A percentile compares a stretch with the other conserved stretches of the same genome.
phyloP scores from a whole-genome alignment of 2,329 filamentous ascomycete species.

The Verticillium dahliae region DNA sequence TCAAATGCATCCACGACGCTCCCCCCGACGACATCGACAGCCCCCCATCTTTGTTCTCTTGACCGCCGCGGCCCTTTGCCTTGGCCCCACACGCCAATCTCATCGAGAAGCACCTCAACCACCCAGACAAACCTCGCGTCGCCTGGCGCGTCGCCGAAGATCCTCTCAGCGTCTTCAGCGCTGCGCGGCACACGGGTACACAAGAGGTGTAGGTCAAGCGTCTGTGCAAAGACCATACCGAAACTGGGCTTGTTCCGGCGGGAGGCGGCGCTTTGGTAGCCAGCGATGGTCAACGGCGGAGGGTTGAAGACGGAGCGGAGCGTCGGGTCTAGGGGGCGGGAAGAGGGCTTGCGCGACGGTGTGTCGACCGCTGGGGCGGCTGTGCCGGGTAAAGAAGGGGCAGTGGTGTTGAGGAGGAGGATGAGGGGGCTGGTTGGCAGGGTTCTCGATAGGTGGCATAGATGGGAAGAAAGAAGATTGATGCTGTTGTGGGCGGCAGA shows the following conservation, averaged over 20 bases:
- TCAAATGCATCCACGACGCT: constrained; percentile 32
- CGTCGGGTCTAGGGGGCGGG: constrained; percentile 29
- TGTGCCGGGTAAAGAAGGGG: constrained; percentile 9
- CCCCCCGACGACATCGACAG: constrained; percentile 33
- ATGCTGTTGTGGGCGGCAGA: constrained; percentile 40
- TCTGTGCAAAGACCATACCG: constrained; percentile 46
- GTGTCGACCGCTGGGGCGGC: not conserved
- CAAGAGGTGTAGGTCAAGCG: constrained; percentile 49
- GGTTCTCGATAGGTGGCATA: constrained; percentile 37
- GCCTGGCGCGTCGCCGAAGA: constrained; percentile 2
- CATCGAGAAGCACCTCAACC: constrained; percentile 46
- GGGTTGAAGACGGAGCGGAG: constrained; percentile 44
- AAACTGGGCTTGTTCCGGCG: constrained; percentile 41
- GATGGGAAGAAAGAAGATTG: constrained; percentile 37
- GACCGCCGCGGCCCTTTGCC: constrained; percentile 18
- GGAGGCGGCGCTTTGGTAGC: constrained; percentile 12
- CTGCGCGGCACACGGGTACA: constrained; percentile 35
- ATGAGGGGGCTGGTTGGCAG: constrained; percentile 37
- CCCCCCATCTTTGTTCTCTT: constrained; percentile 49
- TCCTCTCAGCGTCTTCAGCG: not conserved
- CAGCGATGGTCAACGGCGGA: constrained; percentile 14
- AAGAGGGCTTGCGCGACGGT: constrained; percentile 4
- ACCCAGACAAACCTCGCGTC: constrained; percentile 29
- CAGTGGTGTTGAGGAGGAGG: constrained; percentile 49
- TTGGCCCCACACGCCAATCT: constrained; percentile 36